Percentiles rank a stretch among this genome's conserved stretches.
These are phyloP conservation scores for Apiotrichum akiyoshidainum DNA, from an alignment of 1,284 basidiomycete species.

Conservation along the genomic window DNA sequence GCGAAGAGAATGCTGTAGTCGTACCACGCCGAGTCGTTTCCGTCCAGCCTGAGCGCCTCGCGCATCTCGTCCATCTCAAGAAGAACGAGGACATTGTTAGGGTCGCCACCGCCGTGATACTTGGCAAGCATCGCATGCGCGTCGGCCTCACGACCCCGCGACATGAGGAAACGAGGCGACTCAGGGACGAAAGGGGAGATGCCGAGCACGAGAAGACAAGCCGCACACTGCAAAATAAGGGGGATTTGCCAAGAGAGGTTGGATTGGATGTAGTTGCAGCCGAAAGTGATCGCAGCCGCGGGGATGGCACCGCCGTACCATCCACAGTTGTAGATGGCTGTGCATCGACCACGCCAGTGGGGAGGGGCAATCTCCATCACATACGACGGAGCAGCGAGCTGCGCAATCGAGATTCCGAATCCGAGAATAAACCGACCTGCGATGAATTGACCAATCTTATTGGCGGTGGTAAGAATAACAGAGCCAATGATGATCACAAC, in stretches of 20 bases:
- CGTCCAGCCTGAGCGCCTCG: conserved; percentile 53
- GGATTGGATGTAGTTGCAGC: conserved; percentile 20
- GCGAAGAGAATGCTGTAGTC: conserved; percentile 1
- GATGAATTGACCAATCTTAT: conserved; percentile 40
- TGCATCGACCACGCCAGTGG: conserved; percentile 62
- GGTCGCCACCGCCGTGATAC: conserved; percentile 53
- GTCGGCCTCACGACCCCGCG: conserved; percentile 56
- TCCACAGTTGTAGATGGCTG: conserved; percentile 46
- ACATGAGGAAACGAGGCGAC: conserved; percentile 29
- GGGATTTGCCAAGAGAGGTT: conserved; percentile 33
- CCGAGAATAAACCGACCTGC: conserved; percentile 57
- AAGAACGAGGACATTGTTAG: conserved; percentile 45
- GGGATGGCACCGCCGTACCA: conserved; percentile 36
- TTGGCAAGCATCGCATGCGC: conserved; percentile 70
- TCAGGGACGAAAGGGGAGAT: conserved; percentile 28
- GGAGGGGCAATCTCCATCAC: conserved; percentile 59
- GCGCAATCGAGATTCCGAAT: conserved; percentile 50
- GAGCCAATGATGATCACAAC: conserved; percentile 51
- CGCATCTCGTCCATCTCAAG: conserved; percentile 60
- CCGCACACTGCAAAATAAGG: conserved; percentile 28
- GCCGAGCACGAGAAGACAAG: conserved; percentile 8
- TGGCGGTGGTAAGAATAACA: conserved; percentile 35
- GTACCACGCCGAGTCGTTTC: conserved; percentile 52
- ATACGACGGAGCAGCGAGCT: conserved; percentile 56
- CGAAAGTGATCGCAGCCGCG: conserved; percentile 10